Conservation (phyloP, 805 yeast species). For the Candida khao-thaluensis region DNA sequence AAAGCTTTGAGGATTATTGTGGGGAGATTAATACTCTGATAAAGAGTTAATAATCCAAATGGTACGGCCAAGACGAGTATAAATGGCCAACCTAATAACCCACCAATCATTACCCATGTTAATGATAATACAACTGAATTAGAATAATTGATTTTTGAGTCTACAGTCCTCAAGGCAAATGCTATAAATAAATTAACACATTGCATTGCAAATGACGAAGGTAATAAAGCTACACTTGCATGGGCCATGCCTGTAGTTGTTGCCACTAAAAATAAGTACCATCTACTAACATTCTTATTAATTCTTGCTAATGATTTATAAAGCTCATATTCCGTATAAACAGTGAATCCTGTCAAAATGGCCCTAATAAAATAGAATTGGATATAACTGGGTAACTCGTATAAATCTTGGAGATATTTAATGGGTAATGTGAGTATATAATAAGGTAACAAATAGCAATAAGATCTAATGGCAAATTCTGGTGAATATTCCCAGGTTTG, state of each 20-base stretch:
- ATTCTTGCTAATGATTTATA: slow-evolving; percentile 39
- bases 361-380: slow-evolving; percentile 57
- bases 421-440: slow-evolving; percentile 27
- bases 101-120: slow-evolving; percentile 58
- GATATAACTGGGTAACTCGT: slow-evolving; percentile 22
- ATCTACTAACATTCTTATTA: slow-evolving; percentile 46
- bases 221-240: slow-evolving; percentile 82
- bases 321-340: slow-evolving; percentile 53
- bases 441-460: slow-evolving; percentile 67
- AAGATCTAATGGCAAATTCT: slow-evolving; percentile 80
- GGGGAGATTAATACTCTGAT: background rate
- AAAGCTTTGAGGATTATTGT: slow-evolving; percentile 7
- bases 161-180: slow-evolving; percentile 24
- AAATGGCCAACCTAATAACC: slow-evolving; percentile 91
- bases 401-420: slow-evolving; percentile 13
- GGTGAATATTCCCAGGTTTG: slow-evolving; percentile 98
- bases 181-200: slow-evolving; percentile 46
- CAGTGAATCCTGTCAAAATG: slow-evolving; percentile 35
- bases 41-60: slow-evolving; percentile 38
- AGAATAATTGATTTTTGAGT: background rate
- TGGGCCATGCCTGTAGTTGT: slow-evolving; percentile 83
- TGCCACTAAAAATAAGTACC: slow-evolving; percentile 63
- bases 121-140: slow-evolving; percentile 22
- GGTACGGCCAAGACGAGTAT: slow-evolving; percentile 65
- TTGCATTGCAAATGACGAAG: slow-evolving; percentile 70